Conservation (phyloP, 2,329 filamentous ascomycete genomes). For the Paraphaeosphaeria minitans region DNA sequence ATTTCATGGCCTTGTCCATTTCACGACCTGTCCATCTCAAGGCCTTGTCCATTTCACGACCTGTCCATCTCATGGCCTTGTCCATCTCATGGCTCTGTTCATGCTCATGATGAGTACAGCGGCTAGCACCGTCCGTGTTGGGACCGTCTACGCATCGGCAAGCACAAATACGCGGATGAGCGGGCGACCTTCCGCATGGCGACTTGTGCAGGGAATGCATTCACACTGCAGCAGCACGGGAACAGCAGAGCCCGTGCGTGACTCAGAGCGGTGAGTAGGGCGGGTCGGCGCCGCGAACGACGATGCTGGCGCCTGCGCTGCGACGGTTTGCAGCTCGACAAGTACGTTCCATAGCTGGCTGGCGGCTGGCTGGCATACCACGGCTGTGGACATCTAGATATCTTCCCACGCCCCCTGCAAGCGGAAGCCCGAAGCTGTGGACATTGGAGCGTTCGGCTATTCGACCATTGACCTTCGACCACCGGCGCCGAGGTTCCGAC, state of each 20-base stretch:
- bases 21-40: too few species aligned
- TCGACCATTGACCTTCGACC: too few species aligned
- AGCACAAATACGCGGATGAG: neutral
- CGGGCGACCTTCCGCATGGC: neutral
- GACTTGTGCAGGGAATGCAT: neutral
- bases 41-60: too few species aligned
- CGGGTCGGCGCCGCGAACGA: slow-evolving; percentile 9
- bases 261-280: slow-evolving; percentile 27
- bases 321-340: neutral
- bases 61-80: too few species aligned
- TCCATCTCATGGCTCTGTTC: too few species aligned
- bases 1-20: too few species aligned
- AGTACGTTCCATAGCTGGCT: neutral
- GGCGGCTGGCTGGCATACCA: neutral
- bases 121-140: neutral
- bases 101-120: neutral
- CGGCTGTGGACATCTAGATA: neutral
- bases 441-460: neutral
- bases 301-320: neutral
- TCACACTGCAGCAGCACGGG: slow-evolving; percentile 9
- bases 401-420: neutral
- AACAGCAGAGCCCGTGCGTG: slow-evolving; percentile 11
- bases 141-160: neutral
- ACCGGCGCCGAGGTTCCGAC: too few species aligned
- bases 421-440: neutral